Base-by-base conservation (phyloP, 2,329 filamentous ascomycete species). In the Colletotrichum phormii region DNA sequence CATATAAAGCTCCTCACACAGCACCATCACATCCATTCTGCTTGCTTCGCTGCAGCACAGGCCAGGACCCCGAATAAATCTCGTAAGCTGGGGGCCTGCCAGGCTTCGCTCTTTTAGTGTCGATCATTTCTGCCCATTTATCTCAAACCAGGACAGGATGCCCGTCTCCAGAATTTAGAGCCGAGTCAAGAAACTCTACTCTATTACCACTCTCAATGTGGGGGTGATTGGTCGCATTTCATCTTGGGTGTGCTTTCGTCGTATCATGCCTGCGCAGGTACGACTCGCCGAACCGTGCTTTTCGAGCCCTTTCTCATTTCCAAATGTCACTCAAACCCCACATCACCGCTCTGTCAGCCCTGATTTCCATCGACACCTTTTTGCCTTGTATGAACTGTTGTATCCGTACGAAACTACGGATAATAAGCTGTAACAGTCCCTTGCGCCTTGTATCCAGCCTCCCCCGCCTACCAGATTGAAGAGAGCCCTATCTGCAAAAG, bases 131-230 rank as follows among this genome's bases (percentile, higher is more conserved):
- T 46, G 35, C 59, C 24, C 26, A 62, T 62, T 24, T 42, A 62
- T 49, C 59, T 46, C 59, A 62, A 62, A 62, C 59, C 8, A 46
- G 59, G 3, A 29, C 37, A 31, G 26, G 11, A 26, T n/a, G 4
- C 8, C 58, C 8, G 42, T 62, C 59, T 62, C 59, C 59, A 62
- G 59, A 62, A 62, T 62, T 49, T 62, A 62, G 18, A 26, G 7
- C 6, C 59, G 59, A 62, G 59, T 62, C 59, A 62, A 62, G 59
- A 49, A 49, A 49, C 37, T 49, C 24, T 49, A n/a, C 6, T 49
- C 42, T n/a, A 49, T 49, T 49, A 49, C 42, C 42, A 3, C 37
- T 49, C 18, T 49, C 42, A 49, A 9, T n/a, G 57, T 15, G 33
- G 33, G 57, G 1, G 57, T n/a, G n/a, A n/a, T 22, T 49, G 37